These are phyloP conservation scores for Ambrosiella xylebori DNA, from an alignment of 2,329 filamentous ascomycete genomes.

Conservation along the genomic window DNA sequence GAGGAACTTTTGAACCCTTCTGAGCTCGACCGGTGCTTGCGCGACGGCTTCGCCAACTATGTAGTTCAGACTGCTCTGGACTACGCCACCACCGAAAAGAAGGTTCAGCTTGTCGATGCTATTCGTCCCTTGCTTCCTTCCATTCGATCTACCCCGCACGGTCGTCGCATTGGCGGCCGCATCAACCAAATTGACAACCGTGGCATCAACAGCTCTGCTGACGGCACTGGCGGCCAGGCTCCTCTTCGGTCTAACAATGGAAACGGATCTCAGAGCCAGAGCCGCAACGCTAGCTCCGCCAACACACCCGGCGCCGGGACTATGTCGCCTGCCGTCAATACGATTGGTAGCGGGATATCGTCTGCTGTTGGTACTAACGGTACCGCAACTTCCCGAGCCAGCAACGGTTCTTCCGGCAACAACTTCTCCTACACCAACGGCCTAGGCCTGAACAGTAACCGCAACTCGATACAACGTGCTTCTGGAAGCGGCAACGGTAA, in stretches of 20 bases:
- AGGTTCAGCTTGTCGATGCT: slow-evolving; percentile 59
- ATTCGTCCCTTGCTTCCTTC: slow-evolving; percentile 71
- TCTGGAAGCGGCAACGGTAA: slow-evolving; percentile 1
- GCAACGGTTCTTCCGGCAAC: not conserved
- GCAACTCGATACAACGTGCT: not conserved
- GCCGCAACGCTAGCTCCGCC: slow-evolving; percentile 1
- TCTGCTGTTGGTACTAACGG: slow-evolving; percentile 6
- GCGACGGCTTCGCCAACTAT: slow-evolving; percentile 92
- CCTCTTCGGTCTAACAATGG: slow-evolving; percentile 21
- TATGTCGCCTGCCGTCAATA: slow-evolving; percentile 8
- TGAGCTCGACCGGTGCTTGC: slow-evolving; percentile 76
- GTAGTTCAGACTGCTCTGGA: slow-evolving; percentile 94
- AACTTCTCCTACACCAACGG: slow-evolving; percentile 10
- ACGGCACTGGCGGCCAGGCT: slow-evolving; percentile 37
- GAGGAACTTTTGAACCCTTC: slow-evolving; percentile 57
- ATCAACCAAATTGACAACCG: slow-evolving; percentile 45
- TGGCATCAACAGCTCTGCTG: slow-evolving; percentile 32
- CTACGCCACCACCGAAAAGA: slow-evolving; percentile 57
- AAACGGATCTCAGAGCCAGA: slow-evolving; percentile 13
- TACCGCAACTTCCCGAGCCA: slow-evolving; percentile 8
- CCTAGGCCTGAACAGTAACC: slow-evolving; percentile 4
- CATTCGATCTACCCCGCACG: slow-evolving; percentile 84
- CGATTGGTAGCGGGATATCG: slow-evolving; percentile 8
- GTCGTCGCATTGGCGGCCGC: slow-evolving; percentile 83
- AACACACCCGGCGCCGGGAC: slow-evolving; percentile 7